A percentile compares a stretch with the other conserved stretches of the same genome.
These are phyloP conservation scores for Apiospora aurea DNA, from an alignment of 2,329 filamentous ascomycete species.

Conservation along the genomic window DNA sequence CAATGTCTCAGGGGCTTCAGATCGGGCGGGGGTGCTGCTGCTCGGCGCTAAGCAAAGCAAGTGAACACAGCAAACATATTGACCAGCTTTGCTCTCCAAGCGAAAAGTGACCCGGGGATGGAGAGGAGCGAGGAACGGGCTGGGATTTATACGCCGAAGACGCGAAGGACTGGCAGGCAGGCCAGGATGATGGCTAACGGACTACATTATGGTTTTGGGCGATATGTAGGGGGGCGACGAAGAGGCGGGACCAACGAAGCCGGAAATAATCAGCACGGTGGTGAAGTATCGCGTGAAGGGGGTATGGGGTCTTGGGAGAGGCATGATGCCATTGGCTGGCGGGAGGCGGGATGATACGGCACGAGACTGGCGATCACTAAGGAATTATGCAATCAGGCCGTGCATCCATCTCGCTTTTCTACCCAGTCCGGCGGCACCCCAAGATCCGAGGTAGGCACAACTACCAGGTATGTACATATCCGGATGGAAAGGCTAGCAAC, in stretches of 20 bases:
- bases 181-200: not conserved
- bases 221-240: not conserved
- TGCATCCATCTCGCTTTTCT: not conserved
- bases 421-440: not conserved
- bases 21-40: not conserved
- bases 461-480: not conserved
- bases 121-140: not conserved
- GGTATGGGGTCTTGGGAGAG: not conserved
- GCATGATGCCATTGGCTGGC: not conserved
- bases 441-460: too few species aligned
- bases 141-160: not conserved
- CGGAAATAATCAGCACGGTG: slow-evolving; percentile 1
- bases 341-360: not conserved
- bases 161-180: not conserved
- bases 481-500: not conserved
- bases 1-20: not conserved
- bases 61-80: not conserved
- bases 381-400: not conserved
- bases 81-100: not conserved
- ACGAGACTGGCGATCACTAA: not conserved
- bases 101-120: not conserved
- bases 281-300: slow-evolving; percentile 3
- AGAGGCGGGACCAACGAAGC: not conserved
- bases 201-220: not conserved
- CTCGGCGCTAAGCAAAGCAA: not conserved